A percentile compares a stretch with the other conserved stretches of the same genome.
Evolutionary conservation across 2,329 filamentous ascomycete species (phyloP).

Genomic region (Catunica adiposa): DNA sequence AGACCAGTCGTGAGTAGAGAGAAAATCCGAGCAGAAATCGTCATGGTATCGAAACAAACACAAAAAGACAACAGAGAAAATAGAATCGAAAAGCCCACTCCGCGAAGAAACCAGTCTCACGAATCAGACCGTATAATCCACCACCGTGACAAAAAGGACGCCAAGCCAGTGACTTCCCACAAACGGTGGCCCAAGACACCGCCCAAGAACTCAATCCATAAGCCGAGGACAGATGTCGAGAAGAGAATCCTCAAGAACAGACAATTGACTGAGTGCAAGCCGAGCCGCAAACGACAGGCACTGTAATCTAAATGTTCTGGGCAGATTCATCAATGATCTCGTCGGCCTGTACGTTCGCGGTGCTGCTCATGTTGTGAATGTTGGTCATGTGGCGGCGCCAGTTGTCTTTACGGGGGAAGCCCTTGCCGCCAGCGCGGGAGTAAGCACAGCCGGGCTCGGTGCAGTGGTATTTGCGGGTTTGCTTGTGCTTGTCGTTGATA

Average conservation of each 20-base stretch:
- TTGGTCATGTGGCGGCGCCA: constrained; percentile 47
- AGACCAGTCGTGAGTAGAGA: too few relatives aligned
- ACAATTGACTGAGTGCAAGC: background rate
- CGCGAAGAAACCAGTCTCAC: too few relatives aligned
- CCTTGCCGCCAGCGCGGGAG: constrained; percentile 39
- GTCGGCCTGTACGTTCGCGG: constrained; percentile 16
- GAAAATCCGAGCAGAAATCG: too few relatives aligned
- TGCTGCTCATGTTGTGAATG: constrained; percentile 29
- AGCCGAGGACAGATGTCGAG: too few relatives aligned
- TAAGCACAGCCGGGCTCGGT: constrained; percentile 37
- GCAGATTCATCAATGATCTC: constrained; percentile 4
- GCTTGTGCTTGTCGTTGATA: constrained; percentile 44
- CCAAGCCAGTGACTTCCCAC: constrained; percentile 1
- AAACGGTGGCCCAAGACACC: background rate
- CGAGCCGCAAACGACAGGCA: background rate
- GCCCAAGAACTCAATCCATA: too few relatives aligned
- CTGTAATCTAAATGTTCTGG: constrained; percentile 1
- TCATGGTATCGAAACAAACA: too few relatives aligned
- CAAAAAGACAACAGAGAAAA: too few relatives aligned
- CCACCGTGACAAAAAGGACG: too few relatives aligned
- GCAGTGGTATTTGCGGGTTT: constrained; percentile 44
- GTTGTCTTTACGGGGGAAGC: constrained; percentile 45
- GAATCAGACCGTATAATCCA: too few relatives aligned
- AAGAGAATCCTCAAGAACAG: background rate
- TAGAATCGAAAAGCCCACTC: too few relatives aligned